phyloP scores from a whole-genome alignment of 2,329 filamentous ascomycete genomes.

The Xylariales sp. region DNA sequence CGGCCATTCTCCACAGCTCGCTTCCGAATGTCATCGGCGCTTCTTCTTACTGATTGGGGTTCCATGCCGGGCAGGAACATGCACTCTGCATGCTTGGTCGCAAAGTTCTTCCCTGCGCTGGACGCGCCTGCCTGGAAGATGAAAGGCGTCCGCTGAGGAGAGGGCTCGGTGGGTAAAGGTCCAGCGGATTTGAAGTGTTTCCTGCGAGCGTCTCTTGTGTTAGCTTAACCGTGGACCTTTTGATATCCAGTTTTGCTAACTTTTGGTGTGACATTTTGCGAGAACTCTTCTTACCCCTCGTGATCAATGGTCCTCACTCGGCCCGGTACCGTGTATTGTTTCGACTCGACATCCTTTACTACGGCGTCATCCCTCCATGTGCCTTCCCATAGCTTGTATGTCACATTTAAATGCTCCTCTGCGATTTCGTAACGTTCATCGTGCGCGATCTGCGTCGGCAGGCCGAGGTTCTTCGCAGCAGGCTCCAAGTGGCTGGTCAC shows the following conservation, averaged over 20 bases:
- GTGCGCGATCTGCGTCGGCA: conserved; percentile 10
- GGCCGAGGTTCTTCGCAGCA: conserved; percentile 11
- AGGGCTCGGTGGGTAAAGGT: conserved; percentile 5
- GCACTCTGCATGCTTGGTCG: conserved; percentile 16
- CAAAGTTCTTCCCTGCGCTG: conserved; percentile 14
- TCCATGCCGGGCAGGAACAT: conserved; percentile 15
- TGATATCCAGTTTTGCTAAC: too few species aligned
- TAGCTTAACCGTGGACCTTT: background rate
- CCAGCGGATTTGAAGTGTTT: conserved; percentile 8
- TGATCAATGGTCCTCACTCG: conserved; percentile 11
- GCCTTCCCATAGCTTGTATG: conserved; percentile 14
- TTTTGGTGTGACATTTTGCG: too few species aligned
- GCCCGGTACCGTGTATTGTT: conserved; percentile 3
- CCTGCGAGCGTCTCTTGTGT: background rate
- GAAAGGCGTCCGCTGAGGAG: conserved; percentile 13
- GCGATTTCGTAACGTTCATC: conserved; percentile 16
- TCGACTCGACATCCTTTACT: conserved; percentile 4
- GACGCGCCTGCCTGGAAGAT: conserved; percentile 19
- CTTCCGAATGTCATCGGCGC: conserved; percentile 13
- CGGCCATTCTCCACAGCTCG: conserved; percentile 10
- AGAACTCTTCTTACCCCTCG: too few species aligned
- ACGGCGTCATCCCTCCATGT: conserved; percentile 9
- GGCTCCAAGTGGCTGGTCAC: conserved; percentile 15
- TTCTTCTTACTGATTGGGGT: conserved; percentile 8
- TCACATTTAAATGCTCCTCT: conserved; percentile 15